phyloP scores from a whole-genome alignment of 1,139 yeast genomes.

The Hansenula sp. region DNA sequence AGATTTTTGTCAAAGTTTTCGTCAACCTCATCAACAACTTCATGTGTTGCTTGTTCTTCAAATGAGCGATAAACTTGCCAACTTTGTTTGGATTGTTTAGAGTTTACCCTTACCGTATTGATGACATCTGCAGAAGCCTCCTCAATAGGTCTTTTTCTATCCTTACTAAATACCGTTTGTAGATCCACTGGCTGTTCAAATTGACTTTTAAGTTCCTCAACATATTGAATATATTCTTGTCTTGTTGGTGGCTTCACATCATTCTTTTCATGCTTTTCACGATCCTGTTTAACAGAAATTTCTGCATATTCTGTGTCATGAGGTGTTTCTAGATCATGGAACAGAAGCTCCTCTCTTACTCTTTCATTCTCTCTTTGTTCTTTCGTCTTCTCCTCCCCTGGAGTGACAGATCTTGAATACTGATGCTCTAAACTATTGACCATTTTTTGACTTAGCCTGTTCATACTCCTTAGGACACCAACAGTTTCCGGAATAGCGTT shows the following conservation, averaged over 20 bases:
- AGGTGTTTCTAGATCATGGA: conserved; percentile 57
- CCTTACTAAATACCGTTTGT: conserved; percentile 33
- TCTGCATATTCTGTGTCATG: conserved; percentile 50
- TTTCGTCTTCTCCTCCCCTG: conserved; percentile 26
- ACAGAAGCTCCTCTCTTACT: conserved; percentile 44
- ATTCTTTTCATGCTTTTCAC: conserved; percentile 3
- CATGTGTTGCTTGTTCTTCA: conserved; percentile 19
- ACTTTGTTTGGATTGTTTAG: conserved; percentile 46
- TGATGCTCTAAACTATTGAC: conserved; percentile 48
- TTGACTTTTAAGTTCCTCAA: conserved; percentile 27
- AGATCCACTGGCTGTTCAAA: conserved; percentile 34
- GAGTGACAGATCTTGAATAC: conserved; percentile 30
- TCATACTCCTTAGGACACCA: conserved; percentile 82
- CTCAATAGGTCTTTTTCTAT: conserved; percentile 35
- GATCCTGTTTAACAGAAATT: conserved; percentile 42
- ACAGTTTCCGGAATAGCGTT: conserved; percentile 57
- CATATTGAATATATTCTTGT: conserved; percentile 13
- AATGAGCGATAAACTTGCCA: conserved; percentile 32
- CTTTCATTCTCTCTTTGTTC: conserved; percentile 30
- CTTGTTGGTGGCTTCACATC: conserved; percentile 9
- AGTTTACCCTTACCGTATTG: conserved; percentile 49
- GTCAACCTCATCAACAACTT: conserved; percentile 19
- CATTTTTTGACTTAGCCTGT: conserved; percentile 80
- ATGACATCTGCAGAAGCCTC: conserved; percentile 48
- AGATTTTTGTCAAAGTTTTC: conserved; percentile 20